Evolutionary conservation across 2,329 filamentous ascomycete genomes (phyloP).

Genomic region (Grosmannia penicillata): DNA sequence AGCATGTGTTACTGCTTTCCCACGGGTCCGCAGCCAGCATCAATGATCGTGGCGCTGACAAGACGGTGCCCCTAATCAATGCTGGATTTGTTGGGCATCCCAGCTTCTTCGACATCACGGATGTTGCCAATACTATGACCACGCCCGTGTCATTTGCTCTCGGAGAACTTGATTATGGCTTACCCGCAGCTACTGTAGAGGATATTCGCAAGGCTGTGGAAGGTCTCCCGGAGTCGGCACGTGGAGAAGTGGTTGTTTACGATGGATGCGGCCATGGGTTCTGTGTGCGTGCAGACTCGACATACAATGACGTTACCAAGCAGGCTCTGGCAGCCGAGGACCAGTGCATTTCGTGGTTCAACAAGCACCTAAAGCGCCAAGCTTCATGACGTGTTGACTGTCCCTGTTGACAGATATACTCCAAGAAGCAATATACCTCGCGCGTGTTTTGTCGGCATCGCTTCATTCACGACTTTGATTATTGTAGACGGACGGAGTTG

Average conservation of each 20-base stretch:
- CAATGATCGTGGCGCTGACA: constrained; percentile 1
- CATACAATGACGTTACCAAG: constrained; percentile 11
- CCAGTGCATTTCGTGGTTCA: constrained; percentile 20
- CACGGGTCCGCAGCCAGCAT: constrained; percentile 14
- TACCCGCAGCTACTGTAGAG: constrained; percentile 19
- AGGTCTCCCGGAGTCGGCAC: constrained; percentile 15
- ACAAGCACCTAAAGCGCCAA: constrained; percentile 6
- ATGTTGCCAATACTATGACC: constrained; percentile 28
- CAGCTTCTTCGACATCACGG: constrained; percentile 28
- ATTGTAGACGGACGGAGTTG: not conserved
- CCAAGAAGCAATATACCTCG: no score
- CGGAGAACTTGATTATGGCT: constrained; percentile 26
- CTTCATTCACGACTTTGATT: no score
- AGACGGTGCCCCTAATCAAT: constrained; percentile 28
- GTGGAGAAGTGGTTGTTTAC: constrained; percentile 23
- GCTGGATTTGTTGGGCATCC: constrained; percentile 39
- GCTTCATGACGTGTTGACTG: not conserved
- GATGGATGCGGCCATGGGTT: constrained; percentile 26
- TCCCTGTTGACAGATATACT: no score
- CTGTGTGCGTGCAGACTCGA: constrained; percentile 18
- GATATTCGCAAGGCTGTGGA: constrained; percentile 20
- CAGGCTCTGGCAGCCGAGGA: constrained; percentile 18
- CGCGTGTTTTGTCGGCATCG: no score
- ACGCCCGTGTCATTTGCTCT: constrained; percentile 31
- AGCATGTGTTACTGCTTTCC: constrained; percentile 34